Conservation (phyloP, 2,329 filamentous ascomycete species). For the Zalaria obscura region DNA sequence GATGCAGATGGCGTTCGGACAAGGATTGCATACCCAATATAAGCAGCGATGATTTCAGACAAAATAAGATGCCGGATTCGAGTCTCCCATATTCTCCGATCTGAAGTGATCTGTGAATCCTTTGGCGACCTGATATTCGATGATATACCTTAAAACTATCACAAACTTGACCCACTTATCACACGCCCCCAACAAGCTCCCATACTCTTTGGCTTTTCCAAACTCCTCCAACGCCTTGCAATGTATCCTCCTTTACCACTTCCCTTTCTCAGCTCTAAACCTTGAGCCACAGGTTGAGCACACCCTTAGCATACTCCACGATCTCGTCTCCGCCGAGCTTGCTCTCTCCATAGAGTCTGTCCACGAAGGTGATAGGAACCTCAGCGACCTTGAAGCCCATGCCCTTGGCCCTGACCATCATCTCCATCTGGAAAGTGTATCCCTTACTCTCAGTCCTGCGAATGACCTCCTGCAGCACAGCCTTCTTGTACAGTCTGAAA, state of each 20-base stretch:
- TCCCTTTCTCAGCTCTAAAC: conserved; percentile 18
- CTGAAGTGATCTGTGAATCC: too few species aligned
- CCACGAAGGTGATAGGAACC: conserved; percentile 92
- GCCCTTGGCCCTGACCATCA: conserved; percentile 94
- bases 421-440: conserved; percentile 99
- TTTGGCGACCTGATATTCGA: too few species aligned
- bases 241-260: background rate
- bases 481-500: conserved; percentile 88
- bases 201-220: background rate
- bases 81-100: too few species aligned
- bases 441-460: conserved; percentile 85
- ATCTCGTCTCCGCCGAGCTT: conserved; percentile 94
- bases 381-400: conserved; percentile 91
- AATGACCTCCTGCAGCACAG: conserved; percentile 80
- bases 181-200: background rate
- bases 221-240: background rate
- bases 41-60: too few species aligned
- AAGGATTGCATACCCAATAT: too few species aligned
- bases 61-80: too few species aligned
- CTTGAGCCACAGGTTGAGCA: conserved; percentile 34
- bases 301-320: conserved; percentile 76
- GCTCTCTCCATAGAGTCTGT: conserved; percentile 85
- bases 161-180: background rate
- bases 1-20: too few species aligned
- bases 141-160: too few species aligned